Percentiles rank a stretch among this genome's conserved stretches.
Conservation (phyloP, 2,329 filamentous ascomycete species). For the Fusarium robinianum region DNA sequence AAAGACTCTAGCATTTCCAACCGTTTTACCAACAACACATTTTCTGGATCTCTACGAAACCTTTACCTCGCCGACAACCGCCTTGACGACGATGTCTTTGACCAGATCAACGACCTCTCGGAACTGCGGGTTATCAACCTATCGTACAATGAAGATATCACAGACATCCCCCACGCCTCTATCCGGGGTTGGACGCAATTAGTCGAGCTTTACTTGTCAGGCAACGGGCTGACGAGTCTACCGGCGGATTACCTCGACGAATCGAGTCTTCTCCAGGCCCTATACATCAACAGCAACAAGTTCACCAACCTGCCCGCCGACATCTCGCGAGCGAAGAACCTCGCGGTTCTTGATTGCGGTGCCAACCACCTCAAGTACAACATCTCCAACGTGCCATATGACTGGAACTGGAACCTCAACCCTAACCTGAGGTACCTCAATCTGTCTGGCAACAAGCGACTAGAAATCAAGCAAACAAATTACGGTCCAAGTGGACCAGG, state of each 20-base stretch:
- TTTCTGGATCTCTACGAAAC: conserved; percentile 82
- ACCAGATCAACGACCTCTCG: conserved; percentile 79
- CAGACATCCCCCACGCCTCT: conserved; percentile 86
- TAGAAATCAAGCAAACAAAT: conserved; percentile 79
- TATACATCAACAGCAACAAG: conserved; percentile 97
- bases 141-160: conserved; percentile 87
- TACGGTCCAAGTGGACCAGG: conserved; percentile 53
- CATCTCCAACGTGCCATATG: conserved; percentile 97
- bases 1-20: conserved; percentile 91
- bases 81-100: conserved; percentile 92
- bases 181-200: conserved; percentile 90
- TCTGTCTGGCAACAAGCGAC: conserved; percentile 91
- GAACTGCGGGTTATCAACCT: conserved; percentile 90
- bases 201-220: conserved; percentile 90
- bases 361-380: conserved; percentile 98
- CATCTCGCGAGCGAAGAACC: conserved; percentile 88
- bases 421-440: conserved; percentile 94
- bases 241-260: conserved; percentile 95
- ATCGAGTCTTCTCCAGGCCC: conserved; percentile 79
- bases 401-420: conserved; percentile 99
- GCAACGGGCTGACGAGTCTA: conserved; percentile 88
- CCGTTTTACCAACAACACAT: conserved; percentile 80
- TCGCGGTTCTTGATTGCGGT: conserved; percentile 90
- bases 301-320: conserved; percentile 97
- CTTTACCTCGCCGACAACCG: conserved; percentile 92